Percentiles rank a stretch among this genome's conserved stretches.
Conservation (phyloP, 1,139 yeast genomes). For the Blastobotrys elegans region DNA sequence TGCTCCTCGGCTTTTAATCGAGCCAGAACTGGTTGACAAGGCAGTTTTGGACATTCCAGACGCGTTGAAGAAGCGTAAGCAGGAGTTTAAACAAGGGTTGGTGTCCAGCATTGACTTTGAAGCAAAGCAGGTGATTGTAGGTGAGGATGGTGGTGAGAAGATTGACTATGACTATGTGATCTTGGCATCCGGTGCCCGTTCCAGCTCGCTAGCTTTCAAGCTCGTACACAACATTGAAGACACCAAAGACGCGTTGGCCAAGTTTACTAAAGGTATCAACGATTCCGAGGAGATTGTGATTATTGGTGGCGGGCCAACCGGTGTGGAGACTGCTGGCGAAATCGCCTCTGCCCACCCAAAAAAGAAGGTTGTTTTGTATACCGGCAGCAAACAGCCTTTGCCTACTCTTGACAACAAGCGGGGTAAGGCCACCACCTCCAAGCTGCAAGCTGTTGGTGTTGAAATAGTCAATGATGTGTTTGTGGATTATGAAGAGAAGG, state of each 20-base stretch:
- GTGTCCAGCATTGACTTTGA: slow-evolving; percentile 29
- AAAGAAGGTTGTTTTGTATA: slow-evolving; percentile 24
- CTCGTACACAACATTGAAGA: slow-evolving; percentile 75
- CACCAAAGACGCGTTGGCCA: slow-evolving; percentile 67
- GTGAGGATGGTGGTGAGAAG: slow-evolving; percentile 32
- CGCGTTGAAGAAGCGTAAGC: slow-evolving; percentile 16
- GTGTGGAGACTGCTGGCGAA: slow-evolving; percentile 87
- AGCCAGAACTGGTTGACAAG: slow-evolving; percentile 20
- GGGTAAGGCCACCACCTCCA: slow-evolving; percentile 14
- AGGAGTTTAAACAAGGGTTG: slow-evolving; percentile 30
- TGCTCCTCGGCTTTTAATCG: slow-evolving; percentile 26
- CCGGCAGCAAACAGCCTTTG: slow-evolving; percentile 24
- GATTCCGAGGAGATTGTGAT: slow-evolving; percentile 71
- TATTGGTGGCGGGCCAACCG: slow-evolving; percentile 93
- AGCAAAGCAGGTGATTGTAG: slow-evolving; percentile 26
- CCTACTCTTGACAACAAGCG: slow-evolving; percentile 17
- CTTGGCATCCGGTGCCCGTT: slow-evolving; percentile 71
- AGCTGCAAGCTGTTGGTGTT: slow-evolving; percentile 22
- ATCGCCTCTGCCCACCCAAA: slow-evolving; percentile 20
- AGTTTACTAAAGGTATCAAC: slow-evolving; percentile 67
- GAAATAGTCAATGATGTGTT: slow-evolving; percentile 20
- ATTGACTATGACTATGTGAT: slow-evolving; percentile 65
- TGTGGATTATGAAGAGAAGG: slow-evolving; percentile 13
- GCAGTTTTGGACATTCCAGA: slow-evolving; percentile 18
- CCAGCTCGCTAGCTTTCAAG: slow-evolving; percentile 72